Evolutionary conservation across 306 rosid genomes (phyloP).

Genomic region (Phaseolus lunatus): DNA sequence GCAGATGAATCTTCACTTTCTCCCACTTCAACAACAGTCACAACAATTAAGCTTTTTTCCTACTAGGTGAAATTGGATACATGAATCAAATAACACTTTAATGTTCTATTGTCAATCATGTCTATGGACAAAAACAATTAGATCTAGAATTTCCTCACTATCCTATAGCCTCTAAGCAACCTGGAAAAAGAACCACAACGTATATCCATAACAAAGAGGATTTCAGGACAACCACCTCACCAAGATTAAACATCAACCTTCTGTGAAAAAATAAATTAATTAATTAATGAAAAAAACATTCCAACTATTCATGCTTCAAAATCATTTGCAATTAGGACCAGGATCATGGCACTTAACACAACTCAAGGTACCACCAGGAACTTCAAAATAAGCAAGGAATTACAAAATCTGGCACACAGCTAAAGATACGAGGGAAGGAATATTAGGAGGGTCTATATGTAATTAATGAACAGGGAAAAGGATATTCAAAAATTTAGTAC

Average conservation of each 20-base stretch:
- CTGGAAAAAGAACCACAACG: background rate
- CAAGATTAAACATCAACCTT: background rate
- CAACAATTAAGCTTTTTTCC: constrained; percentile 5
- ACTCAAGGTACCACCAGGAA: background rate
- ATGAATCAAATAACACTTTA: background rate
- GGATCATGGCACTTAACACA: background rate
- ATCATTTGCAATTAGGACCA: background rate
- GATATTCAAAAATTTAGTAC: constrained; percentile 17
- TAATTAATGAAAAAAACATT: background rate
- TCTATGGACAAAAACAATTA: background rate
- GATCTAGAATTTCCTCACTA: background rate
- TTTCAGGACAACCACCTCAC: background rate
- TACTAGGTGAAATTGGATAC: background rate
- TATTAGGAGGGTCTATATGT: background rate
- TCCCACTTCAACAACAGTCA: background rate
- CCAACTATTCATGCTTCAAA: background rate
- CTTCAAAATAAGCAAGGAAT: background rate
- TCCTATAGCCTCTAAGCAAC: constrained; percentile 1
- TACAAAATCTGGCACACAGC: background rate
- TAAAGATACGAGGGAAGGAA: background rate
- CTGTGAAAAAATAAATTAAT: background rate
- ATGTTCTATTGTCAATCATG: background rate
- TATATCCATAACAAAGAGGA: background rate
- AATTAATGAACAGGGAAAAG: background rate
- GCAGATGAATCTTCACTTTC: background rate